A percentile compares a stretch with the other conserved stretches of the same genome.
phyloP scores from a whole-genome alignment of 805 yeast species.

The Lipomyces chichibuensis region DNA sequence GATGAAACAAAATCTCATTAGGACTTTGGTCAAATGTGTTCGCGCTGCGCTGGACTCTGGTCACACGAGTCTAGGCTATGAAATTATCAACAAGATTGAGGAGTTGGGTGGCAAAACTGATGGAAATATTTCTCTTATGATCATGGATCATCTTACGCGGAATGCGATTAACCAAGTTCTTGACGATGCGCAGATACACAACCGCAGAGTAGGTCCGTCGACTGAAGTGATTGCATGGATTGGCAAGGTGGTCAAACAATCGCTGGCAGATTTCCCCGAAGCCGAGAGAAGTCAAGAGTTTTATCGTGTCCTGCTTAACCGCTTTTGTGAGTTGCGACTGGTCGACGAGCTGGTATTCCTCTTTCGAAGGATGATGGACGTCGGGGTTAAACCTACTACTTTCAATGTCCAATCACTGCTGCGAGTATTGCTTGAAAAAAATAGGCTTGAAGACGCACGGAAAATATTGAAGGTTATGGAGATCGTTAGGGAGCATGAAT shows the following conservation, averaged over 20 bases:
- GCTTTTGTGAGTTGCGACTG: slow-evolving; percentile 18
- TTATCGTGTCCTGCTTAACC: slow-evolving; percentile 19
- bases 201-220: background rate
- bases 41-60: slow-evolving; percentile 25
- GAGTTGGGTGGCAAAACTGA: slow-evolving; percentile 11
- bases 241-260: slow-evolving; percentile 4
- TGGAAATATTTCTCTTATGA: slow-evolving; percentile 6
- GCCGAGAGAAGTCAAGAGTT: slow-evolving; percentile 6
- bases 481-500: slow-evolving; percentile 5
- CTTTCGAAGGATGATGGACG: slow-evolving; percentile 9
- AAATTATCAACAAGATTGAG: slow-evolving; percentile 21
- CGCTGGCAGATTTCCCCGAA: slow-evolving; percentile 3
- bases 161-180: slow-evolving; percentile 10
- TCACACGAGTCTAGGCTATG: slow-evolving; percentile 6
- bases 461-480: slow-evolving; percentile 16
- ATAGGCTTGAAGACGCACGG: slow-evolving; percentile 11
- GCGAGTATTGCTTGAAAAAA: slow-evolving; percentile 12
- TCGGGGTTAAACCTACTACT: slow-evolving; percentile 13
- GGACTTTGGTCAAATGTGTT: slow-evolving; percentile 11
- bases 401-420: slow-evolving; percentile 19
- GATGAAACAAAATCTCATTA: slow-evolving; percentile 2
- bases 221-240: background rate
- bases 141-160: slow-evolving; percentile 17
- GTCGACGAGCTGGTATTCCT: slow-evolving; percentile 11
- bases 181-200: background rate